Evolutionary conservation across 148 eudicot species (phyloP), one percentile per base, ranked within the genome.

Genomic region (Talinum fruticosum): DNA sequence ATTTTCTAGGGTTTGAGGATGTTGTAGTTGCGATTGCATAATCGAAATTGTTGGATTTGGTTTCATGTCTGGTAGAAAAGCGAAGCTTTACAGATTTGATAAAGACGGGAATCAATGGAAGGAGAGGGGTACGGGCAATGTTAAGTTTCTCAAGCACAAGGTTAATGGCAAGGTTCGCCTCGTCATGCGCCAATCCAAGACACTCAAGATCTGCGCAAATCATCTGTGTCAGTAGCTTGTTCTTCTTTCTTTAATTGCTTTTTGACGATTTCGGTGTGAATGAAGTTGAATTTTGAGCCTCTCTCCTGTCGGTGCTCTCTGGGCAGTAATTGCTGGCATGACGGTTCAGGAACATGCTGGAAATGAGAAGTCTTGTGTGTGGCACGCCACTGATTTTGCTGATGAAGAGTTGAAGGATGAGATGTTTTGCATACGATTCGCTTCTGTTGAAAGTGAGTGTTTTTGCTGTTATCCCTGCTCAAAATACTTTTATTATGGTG

Each of bases 61-160:
- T 72, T 70, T 70, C 26, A 3, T n/a, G 8, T 10, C 36, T 33
- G 41, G 51, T 68, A 91, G 96, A 33, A 95, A 92, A 71, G 77
- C 96, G 29, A 95, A 95, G 88, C 87, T 92, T 36, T 95, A 95
- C 70, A 86, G 98, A 78, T 94, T 90, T 66, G 98, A 94, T 79
- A 92, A 89, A 88, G 98, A 92, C 1, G 98, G 93, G 41, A 93
- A 89, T 72, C 98, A 93, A 75, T 93, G 98, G 98, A 93, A 93
- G 75, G 98, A 93, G 83, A 87, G 98, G 74, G 98, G 98, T 30
- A 79, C 88, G 47, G 98, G 98, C n/a, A 86, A 90, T 0, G 90
- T 94, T 53, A 94, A 92, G 87, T 84, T 94, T 34, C 83, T 94
- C 26, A 92, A 94, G 90, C 98, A 94, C 77, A 94, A 92, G 87